phyloP scores from a whole-genome alignment of 129 eudicot genomes.

The Escallonia herrerae region DNA sequence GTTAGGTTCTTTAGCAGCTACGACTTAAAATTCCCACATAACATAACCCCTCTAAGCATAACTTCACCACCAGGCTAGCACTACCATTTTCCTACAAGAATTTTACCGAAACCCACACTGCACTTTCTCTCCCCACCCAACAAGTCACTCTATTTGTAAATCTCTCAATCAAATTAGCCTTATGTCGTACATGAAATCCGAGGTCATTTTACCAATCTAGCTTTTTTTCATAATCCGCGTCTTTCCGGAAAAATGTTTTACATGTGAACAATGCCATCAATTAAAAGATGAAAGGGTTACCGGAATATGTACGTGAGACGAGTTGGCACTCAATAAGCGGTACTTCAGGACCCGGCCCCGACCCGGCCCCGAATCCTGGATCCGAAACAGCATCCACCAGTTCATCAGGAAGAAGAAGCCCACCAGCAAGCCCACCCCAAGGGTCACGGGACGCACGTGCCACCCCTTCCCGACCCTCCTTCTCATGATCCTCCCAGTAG shows the following conservation, averaged over 20 bases:
- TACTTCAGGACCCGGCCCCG: constrained; percentile 28
- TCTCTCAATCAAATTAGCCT: too few species aligned
- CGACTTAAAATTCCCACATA: not conserved
- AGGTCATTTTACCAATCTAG: too few species aligned
- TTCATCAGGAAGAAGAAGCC: constrained; percentile 47
- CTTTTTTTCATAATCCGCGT: not conserved
- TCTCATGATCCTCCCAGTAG: constrained; percentile 9
- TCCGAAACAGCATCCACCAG: constrained; percentile 79
- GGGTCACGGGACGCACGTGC: constrained; percentile 21
- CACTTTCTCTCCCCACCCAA: not conserved
- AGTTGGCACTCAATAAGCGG: constrained; percentile 36
- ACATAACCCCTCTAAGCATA: not conserved
- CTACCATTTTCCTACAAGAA: not conserved
- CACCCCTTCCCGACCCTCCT: constrained; percentile 19
- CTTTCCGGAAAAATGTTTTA: too few species aligned
- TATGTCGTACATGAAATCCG: too few species aligned
- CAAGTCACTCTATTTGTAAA: too few species aligned
- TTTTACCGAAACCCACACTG: too few species aligned
- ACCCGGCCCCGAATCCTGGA: constrained; percentile 60
- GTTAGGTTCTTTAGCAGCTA: not conserved
- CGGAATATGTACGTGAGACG: constrained; percentile 46
- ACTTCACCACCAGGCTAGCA: too few species aligned
- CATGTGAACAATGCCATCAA: too few species aligned
- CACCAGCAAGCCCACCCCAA: constrained; percentile 29
- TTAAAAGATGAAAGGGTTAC: constrained; percentile 23